phyloP scores from a whole-genome alignment of 371 early-diverging fungal species.

The Circinella umbellata region DNA sequence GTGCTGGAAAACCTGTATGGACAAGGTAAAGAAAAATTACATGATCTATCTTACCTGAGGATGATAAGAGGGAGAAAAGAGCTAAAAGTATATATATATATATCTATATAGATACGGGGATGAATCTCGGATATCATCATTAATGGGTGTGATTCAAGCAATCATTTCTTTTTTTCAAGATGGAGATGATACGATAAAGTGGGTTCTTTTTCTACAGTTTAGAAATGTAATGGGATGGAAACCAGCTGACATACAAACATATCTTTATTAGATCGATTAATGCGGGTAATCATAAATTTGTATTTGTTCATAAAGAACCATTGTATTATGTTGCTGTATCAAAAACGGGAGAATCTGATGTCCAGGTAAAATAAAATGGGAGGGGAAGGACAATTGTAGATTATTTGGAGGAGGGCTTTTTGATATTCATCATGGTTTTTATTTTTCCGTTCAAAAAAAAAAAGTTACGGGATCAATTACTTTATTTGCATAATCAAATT shows the following conservation, averaged over 20 bases:
- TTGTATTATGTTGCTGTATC: slow-evolving; percentile 87
- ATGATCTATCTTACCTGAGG: no score
- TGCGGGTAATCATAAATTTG: slow-evolving; percentile 80
- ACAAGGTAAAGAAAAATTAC: slow-evolving; percentile 45
- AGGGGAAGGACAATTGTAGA: not conserved
- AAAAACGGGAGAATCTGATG: slow-evolving; percentile 81
- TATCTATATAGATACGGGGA: slow-evolving; percentile 74
- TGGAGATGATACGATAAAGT: slow-evolving; percentile 81
- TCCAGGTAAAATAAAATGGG: slow-evolving; percentile 55
- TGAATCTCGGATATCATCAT: slow-evolving; percentile 84
- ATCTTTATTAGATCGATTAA: slow-evolving; percentile 67
- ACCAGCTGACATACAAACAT: not conserved
- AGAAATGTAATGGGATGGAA: no score
- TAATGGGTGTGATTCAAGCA: slow-evolving; percentile 94
- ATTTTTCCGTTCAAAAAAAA: not conserved
- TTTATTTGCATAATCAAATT: slow-evolving; percentile 84
- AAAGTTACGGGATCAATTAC: slow-evolving; percentile 82
- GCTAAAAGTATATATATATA: not conserved
- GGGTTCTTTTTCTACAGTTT: not conserved
- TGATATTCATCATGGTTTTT: slow-evolving; percentile 3
- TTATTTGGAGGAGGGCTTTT: not conserved
- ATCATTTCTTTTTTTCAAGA: slow-evolving; percentile 87
- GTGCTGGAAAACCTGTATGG: slow-evolving; percentile 90
- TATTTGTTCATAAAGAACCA: slow-evolving; percentile 82
- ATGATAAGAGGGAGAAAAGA: no score